Evolutionary conservation across 1,139 yeast species (phyloP), one percentile per base, ranked within the genome.

Genomic region (Lodderomyces metapsilosis): DNA sequence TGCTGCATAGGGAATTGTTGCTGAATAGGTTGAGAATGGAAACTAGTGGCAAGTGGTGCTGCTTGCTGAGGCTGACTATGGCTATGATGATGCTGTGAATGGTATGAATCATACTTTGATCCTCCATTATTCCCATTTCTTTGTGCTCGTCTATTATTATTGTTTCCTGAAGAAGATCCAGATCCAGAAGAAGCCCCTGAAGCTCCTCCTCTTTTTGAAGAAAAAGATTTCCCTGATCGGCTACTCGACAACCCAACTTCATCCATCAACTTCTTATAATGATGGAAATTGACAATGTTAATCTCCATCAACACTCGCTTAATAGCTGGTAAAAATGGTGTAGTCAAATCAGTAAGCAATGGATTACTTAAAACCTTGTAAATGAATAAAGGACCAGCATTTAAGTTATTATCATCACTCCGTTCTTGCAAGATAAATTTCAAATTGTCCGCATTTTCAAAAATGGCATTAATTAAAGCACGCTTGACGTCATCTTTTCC

Each of bases 231-330:
- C 40, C 60, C 61, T 38, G 69, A 52, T 43, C 74, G 55, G 37
- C 61, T 61, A 46, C 62, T 64, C 6, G 74, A 61, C 39, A 91
- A 69, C 6, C 98, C 98, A 49, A 89, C 94, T 61, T 92, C 98
- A 52, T 92, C 98, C 80, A 91, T 79, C 44, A 92, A 70, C 51
- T 95, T 80, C 58, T 88, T 87, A 62, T 88, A 88, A 21, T 87
- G 88, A 57, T 88, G 95, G 25, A 76, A 75, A 42, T 74, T 71
- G 30, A 57, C 54, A 15, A 81, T 75, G 45, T 79, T 82, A 51
- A 79, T 64, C 36, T 81, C 82, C 42, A 81, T 61, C 42, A 88
- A 66, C 6, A 82, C 76, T 40, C 75, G 65, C 47, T 89, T 72
- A 27, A 84, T 78, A 62, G 84, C 83, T 12, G 47, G 43, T 5